These are phyloP conservation scores for Pistacia atlantica DNA, from an alignment of 345 rosid genomes.

Conservation along the genomic window DNA sequence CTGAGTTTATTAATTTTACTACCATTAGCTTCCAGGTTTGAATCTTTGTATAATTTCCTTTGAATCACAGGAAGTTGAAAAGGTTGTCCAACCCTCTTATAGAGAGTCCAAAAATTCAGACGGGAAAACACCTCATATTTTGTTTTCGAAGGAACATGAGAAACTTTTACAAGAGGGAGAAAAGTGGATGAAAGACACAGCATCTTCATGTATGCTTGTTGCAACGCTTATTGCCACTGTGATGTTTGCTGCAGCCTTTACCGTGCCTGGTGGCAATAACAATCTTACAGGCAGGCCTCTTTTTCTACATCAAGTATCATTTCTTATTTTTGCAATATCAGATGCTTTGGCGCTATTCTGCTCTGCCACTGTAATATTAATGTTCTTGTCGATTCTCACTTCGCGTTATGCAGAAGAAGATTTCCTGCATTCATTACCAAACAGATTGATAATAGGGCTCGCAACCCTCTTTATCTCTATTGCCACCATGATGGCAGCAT, in stretches of 20 bases:
- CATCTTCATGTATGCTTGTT: constrained; percentile 44
- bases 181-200: constrained; percentile 49
- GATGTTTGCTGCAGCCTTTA: constrained; percentile 46
- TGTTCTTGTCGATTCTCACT: no score
- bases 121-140: constrained; percentile 27
- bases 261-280: constrained; percentile 43
- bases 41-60: neutral
- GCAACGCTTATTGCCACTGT: constrained; percentile 49
- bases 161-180: constrained; percentile 26
- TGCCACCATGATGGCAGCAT: constrained; percentile 45
- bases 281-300: constrained; percentile 11
- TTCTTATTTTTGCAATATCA: no score
- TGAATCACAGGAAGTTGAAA: constrained; percentile 34
- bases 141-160: constrained; percentile 27
- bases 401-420: no score
- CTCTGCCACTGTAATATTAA: no score
- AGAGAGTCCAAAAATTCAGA: constrained; percentile 27
- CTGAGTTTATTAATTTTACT: neutral
- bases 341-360: no score
- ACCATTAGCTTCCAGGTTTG: neutral
- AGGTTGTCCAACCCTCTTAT: constrained; percentile 33
- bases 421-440: no score
- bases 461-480: constrained; percentile 15
- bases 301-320: no score
- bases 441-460: no score